Evolutionary conservation across 2,329 filamentous ascomycete species (phyloP), one percentile per base, ranked within the genome.

Genomic region (Endoconidiophora polonica): DNA sequence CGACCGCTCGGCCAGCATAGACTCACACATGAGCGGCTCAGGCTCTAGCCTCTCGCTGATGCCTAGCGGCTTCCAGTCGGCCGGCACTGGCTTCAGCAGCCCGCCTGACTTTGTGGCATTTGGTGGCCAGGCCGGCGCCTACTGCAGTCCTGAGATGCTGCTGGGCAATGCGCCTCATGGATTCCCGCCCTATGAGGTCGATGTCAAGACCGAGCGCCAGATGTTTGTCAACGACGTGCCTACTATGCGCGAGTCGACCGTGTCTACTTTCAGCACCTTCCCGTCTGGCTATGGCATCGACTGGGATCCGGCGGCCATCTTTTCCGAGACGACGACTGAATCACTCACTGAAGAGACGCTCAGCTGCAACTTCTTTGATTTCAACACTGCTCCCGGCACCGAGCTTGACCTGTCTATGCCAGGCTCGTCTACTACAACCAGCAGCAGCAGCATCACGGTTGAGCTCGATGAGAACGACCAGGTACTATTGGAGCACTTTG

Each of bases 131-230:
- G n/a, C 40, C 9, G 26, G 29, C 7, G 18, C 33, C 7, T 50
- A 26, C 46, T 52, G 46, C 36, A 48, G 23, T n/a, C 46, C 51
- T 5, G 51, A 53, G 33, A 40, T 53, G 38, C 29, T 75, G 65
- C 72, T 73, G 53, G 63, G 63, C 55, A 16, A 33, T 18, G 40
- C 20, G 6, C 14, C 39, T 7, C 37, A 48, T 23, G 68, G 74
- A 56, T 83, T 75, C 63, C 76, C 82, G 18, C 86, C 88, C 0
- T 95, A 93, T 62, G 90, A 95, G 65, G 81, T 95, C 54, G 90
- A 95, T 63, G 83, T 96, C 69, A 94, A 90, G 73, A 95, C 88
- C 1, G 90, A 95, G 68, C 76, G 86, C 56, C 86, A 95, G 58
- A 87, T 93, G 71, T 94, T 85, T 64, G 80, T 95, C 65, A 86